Base-by-base conservation (phyloP, 768 basidiomycete species). In the Hemileccinum rubropunctum region DNA sequence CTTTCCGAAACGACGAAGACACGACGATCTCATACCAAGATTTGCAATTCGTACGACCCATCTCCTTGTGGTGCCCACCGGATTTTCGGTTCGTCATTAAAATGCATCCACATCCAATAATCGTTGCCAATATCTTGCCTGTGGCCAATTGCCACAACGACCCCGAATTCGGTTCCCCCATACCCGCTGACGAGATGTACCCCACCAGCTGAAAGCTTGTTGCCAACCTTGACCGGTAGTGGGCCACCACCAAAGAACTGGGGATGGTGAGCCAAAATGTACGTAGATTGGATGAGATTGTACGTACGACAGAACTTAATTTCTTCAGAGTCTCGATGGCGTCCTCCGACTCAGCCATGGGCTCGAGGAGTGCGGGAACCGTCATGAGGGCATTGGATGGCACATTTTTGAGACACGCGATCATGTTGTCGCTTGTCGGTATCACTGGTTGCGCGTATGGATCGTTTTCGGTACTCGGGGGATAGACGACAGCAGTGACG, bases 181-280 rank as follows among this genome's bases (percentile, higher is more conserved):
- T 73, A 78, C n/a, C 67, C 50, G 5, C 58, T 60, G 7, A 50
- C 39, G 3, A 76, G 36, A 4, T 57, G 50, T 4, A 76, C 68
- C 0, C 73, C 73, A 18, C 62, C 56, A 11, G 59, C 52, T 3
- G 58, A 56, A 15, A 76, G 30, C 14, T 44, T 42, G 18, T 75
- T 68, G 1, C 73, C 75, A 1, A 63, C 54, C 3, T 58, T 60
- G 45, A 65, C 54, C 15, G 69, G 63, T 12, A 76, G 42, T 6
- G 73, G 67, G 0, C 71, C 73, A 12, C 75, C 74, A 6, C 66
- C 71, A 38, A 57, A 75, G 0, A 59, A 5, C 76, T 76, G 17
- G 18, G 33, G 6, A 45, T 1, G 3, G 0, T 46, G n/a, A 45
- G 45, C 26, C 6, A n/a, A 15, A 17, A 5, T 14, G 4, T 10